Conservation (phyloP, 208 protist species). For the Crithidia brevicula region DNA sequence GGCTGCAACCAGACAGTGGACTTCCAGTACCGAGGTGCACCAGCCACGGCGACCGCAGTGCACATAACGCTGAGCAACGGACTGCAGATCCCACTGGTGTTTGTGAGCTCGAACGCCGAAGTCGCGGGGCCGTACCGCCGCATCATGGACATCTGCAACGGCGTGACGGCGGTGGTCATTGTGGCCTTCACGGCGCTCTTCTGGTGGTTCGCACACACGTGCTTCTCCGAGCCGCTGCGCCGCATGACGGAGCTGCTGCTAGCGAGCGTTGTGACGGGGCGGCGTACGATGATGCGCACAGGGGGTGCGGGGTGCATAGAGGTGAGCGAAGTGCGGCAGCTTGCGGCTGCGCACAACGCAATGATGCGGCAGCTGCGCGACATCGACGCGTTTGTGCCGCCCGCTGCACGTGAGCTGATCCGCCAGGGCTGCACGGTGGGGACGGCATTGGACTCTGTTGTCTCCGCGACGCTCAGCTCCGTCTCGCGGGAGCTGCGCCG, state of each 20-base stretch:
- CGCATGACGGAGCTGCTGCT: conserved; percentile 8
- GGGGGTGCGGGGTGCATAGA: not conserved
- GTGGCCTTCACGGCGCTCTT: not conserved
- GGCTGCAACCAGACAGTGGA: conserved; percentile 2
- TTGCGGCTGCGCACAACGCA: conserved; percentile 19
- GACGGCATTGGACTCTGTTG: not conserved
- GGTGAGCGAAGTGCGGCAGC: conserved; percentile 11
- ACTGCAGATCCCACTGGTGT: conserved; percentile 2
- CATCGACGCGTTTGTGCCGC: conserved; percentile 27
- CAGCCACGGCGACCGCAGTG: not conserved
- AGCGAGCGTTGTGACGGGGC: not conserved
- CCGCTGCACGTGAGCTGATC: not conserved
- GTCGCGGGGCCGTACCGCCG: conserved; percentile 1
- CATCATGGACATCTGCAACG: not conserved
- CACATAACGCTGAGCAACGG: not conserved
- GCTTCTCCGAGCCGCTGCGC: conserved; percentile 15
- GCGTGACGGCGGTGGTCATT: not conserved
- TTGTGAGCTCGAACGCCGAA: not conserved
- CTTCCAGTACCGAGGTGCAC: conserved; percentile 8
- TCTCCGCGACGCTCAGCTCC: not conserved
- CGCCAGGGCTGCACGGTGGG: not conserved
- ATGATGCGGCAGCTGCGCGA: conserved; percentile 19
- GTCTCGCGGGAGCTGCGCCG: not conserved
- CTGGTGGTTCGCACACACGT: conserved; percentile 7
- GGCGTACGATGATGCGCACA: not conserved